phyloP scores from a whole-genome alignment of 2,329 filamentous ascomycete species.

The Orbilia blumenaviensis region DNA sequence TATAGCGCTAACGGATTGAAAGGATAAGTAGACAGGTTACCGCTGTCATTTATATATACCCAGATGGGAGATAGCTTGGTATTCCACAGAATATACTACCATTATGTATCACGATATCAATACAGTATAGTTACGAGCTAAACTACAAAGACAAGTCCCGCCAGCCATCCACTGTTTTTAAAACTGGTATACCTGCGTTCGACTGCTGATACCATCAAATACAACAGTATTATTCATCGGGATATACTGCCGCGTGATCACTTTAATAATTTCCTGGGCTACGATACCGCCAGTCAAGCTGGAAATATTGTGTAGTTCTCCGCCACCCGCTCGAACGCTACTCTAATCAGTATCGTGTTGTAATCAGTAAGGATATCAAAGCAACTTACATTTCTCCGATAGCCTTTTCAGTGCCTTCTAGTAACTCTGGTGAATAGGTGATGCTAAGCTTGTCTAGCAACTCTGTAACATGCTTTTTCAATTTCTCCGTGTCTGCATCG shows the following conservation, averaged over 20 bases:
- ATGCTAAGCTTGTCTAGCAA: conserved; percentile 39
- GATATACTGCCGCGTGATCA: conserved; percentile 76
- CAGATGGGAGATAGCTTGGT: no score
- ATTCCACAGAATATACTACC: background rate
- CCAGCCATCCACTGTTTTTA: conserved; percentile 58
- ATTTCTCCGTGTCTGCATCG: conserved; percentile 49
- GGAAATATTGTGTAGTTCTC: conserved; percentile 91
- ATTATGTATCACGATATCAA: no score
- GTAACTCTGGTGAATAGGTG: conserved; percentile 62
- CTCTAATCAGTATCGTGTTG: background rate
- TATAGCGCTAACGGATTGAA: no score
- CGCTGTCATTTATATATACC: no score
- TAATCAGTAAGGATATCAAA: no score
- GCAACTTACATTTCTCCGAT: conserved; percentile 62
- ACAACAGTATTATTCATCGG: conserved; percentile 76
- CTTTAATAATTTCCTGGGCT: conserved; percentile 96
- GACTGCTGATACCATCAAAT: conserved; percentile 74
- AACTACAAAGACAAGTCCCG: background rate
- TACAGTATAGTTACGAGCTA: background rate
- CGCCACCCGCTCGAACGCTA: conserved; percentile 75
- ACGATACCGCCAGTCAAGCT: conserved; percentile 88
- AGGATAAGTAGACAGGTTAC: no score
- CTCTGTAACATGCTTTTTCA: conserved; percentile 30
- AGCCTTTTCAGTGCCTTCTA: conserved; percentile 66
- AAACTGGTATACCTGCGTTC: conserved; percentile 69